A percentile compares a stretch with the other conserved stretches of the same genome.
Conservation (phyloP, 2,329 filamentous ascomycete species). For the Apiospora rasikravindrae region DNA sequence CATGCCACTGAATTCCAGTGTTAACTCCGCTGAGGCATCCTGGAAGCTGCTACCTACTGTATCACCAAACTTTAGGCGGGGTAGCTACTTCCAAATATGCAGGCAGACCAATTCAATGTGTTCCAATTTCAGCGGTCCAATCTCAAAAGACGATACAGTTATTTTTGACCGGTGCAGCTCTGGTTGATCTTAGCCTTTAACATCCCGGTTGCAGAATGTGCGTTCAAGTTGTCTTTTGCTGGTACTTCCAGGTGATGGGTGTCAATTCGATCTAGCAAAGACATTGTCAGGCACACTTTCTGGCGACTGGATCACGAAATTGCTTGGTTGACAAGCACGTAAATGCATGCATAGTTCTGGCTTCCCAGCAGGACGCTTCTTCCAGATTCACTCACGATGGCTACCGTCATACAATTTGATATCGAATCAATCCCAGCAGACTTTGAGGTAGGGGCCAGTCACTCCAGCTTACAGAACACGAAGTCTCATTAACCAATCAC, state of each 20-base stretch:
- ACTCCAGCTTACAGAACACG: no score
- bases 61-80: not conserved
- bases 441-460: not conserved
- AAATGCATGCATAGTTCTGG: not conserved
- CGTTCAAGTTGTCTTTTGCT: not conserved
- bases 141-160: no score
- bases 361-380: not conserved
- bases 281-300: not conserved
- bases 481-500: not conserved
- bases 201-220: not conserved
- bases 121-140: no score
- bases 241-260: not conserved
- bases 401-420: not conserved
- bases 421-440: not conserved
- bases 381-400: not conserved
- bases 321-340: not conserved
- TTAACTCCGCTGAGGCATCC: not conserved
- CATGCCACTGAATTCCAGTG: not conserved
- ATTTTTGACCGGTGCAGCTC: no score
- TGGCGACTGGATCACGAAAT: not conserved
- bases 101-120: not conserved
- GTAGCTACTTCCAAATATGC: not conserved
- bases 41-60: not conserved
- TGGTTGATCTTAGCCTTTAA: not conserved
- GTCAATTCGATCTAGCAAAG: not conserved